Percentiles rank a stretch among this genome's conserved stretches.
Conservation (phyloP, 768 basidiomycete genomes). For the Suillus plorans region DNA sequence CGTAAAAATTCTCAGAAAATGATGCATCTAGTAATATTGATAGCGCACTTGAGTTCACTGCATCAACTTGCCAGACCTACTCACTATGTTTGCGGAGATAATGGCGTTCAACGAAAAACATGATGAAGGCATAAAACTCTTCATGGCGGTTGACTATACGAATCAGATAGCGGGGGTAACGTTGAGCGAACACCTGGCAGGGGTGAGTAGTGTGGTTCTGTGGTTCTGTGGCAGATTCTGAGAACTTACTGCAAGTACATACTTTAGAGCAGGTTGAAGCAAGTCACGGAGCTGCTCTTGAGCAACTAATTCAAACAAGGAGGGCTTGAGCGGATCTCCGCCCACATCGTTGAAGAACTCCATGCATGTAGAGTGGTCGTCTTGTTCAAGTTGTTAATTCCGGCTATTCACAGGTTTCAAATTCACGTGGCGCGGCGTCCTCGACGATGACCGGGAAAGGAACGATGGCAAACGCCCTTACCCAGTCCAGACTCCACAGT, state of each 20-base stretch:
- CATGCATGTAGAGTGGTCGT: conserved; percentile 42
- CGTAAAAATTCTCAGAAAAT: conserved; percentile 96
- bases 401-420: not conserved
- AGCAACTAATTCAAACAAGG: conserved; percentile 88
- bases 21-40: conserved; percentile 65
- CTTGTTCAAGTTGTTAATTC: not conserved
- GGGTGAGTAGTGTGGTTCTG: not conserved
- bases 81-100: conserved; percentile 85
- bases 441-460: not conserved
- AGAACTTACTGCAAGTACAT: conserved; percentile 78
- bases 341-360: conserved; percentile 82
- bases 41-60: not conserved
- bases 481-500: not conserved
- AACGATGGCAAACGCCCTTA: not conserved
- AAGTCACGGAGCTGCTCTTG: conserved; percentile 92
- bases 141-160: conserved; percentile 93
- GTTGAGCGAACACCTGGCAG: conserved; percentile 86
- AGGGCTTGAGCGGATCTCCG: conserved; percentile 71
- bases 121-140: conserved; percentile 88
- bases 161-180: conserved; percentile 89
- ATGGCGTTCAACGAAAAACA: conserved; percentile 88
- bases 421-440: not conserved
- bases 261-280: conserved; percentile 92
- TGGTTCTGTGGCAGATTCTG: not conserved
- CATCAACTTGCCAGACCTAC: conserved; percentile 21